Base-by-base conservation (phyloP, 345 rosid genomes). In the Boechera stricta region DNA sequence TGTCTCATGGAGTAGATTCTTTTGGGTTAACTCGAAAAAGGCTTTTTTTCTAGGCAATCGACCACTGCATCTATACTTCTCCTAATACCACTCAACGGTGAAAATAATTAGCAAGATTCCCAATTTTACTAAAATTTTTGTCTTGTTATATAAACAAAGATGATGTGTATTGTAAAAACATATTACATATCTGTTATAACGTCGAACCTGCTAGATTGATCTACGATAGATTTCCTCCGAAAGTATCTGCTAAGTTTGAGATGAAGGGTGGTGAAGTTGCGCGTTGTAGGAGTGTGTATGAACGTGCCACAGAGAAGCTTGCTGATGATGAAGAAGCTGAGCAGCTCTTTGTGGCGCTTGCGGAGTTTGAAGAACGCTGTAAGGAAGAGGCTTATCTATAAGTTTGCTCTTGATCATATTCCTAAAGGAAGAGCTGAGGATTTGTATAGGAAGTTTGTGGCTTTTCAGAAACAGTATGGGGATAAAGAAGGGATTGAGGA, bases 371-470 rank as follows among this genome's bases (percentile, higher is more conserved):
- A 77, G 98, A 87, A 82, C 79, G 87, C 15, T 89, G 91, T 51
- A 91, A 94, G 82, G 98, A 94, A 80, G 56, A 75, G 97, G 78
- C 85, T 88, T 76, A 91, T 93, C 15, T 93, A 91, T 66, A 91
- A 91, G 85, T 91, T 90, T 74, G 88, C 96, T 0, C 82, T 94
- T 58, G 96, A 94, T 82, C 96, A 85, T 75, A 90, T 90, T 10
- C 97, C 96, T 1, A 91, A 94, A 75, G 96, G 94, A 1, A 86
- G 94, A 47, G 98, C 97, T 0, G 97, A 90, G 84, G 92, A 91
- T 39, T 78, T 94, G 82, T 87, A 87, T 57, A 82, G 78, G 28
- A 91, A 90, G 78, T 94, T 90, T 67, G 87, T 91, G 56, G 91
- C 89, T 0, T 91, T 94, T 53, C 94, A 90, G 87, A 94, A 90